Percentiles rank a stretch among this genome's conserved stretches.
Evolutionary conservation across 176 grass and related monocot genomes (phyloP).

Genomic region (Microstegium vimineum): DNA sequence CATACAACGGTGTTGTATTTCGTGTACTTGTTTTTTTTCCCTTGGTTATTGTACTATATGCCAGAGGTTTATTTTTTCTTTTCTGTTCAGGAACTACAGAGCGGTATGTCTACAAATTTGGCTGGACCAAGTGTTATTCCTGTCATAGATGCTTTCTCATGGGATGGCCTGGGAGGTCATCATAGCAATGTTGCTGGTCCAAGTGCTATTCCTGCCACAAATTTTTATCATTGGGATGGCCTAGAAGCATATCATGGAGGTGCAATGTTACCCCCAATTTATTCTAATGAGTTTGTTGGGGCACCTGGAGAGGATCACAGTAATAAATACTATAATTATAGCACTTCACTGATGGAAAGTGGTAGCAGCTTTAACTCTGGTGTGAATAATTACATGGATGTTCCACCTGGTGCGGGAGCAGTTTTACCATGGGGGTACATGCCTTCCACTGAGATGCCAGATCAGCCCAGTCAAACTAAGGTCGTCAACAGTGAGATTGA

Average conservation of each 20-base stretch:
- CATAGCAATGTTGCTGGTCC: slow-evolving; percentile 7
- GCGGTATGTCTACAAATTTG: slow-evolving; percentile 27
- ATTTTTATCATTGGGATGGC: slow-evolving; percentile 16
- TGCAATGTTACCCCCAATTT: neutral
- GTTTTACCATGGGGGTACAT: slow-evolving; percentile 38
- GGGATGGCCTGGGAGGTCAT: slow-evolving; percentile 21
- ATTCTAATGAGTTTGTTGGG: slow-evolving; percentile 15
- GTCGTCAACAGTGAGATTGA: slow-evolving; percentile 36
- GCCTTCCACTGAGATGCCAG: slow-evolving; percentile 4
- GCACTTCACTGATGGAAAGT: slow-evolving; percentile 5
- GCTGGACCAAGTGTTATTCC: slow-evolving; percentile 31
- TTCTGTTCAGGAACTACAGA: slow-evolving; percentile 33
- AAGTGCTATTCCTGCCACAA: slow-evolving; percentile 31
- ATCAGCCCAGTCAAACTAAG: slow-evolving; percentile 26
- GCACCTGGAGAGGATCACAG: slow-evolving; percentile 27
- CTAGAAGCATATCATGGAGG: slow-evolving; percentile 27
- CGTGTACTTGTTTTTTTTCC: neutral
- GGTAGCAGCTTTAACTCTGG: slow-evolving; percentile 48
- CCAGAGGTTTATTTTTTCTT: slow-evolving; percentile 1
- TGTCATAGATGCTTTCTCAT: slow-evolving; percentile 4
- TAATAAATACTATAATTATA: slow-evolving; percentile 32
- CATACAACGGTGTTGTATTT: slow-evolving; percentile 46
- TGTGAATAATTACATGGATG: slow-evolving; percentile 38
- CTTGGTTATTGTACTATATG: neutral
- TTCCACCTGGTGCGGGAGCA: slow-evolving; percentile 27